Base-by-base conservation (phyloP, 2,329 filamentous ascomycete genomes). In the Ascochyta pisi region DNA sequence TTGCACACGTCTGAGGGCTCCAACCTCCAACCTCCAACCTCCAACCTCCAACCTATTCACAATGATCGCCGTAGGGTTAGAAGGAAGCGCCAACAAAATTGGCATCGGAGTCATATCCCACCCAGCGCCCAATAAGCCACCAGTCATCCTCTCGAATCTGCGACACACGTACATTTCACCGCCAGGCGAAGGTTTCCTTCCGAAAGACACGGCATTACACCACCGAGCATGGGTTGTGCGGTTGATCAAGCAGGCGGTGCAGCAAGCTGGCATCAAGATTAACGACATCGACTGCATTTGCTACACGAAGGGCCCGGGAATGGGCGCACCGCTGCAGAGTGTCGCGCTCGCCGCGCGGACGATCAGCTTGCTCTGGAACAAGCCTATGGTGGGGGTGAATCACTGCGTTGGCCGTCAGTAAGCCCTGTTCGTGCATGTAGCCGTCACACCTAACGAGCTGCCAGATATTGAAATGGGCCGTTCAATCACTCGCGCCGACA, bases 21-120 rank as follows among this genome's bases (percentile, higher is more conserved):
- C 26, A 37, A 48, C 35, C n/a, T n/a, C 15, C 15, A 49, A 53
- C 37, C 19, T 19, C 19, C 19, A 19, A 45, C 47, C 44, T 45
- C 34, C 58, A 76, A 57, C 34, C 19, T 3, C 19, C 19, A 19
- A 45, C 47, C 44, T 45, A 19, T 19, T 33, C 58, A 76, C 57
- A 47, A 87, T 87, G 81, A 88, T 90, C 65, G 84, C 87, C 27
- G 83, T 91, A 68, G 89, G 89, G 22, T 83, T 91, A 73, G 95
- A 99, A 82, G 94, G 95, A 76, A 96, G 92, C 54, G 95, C 95
- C 78, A 99, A 99, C 83, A 99, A 99, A 79, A 87, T 99, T 48
- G 95, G 94, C 65, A 89, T 98, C 55, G 95, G 95, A 70, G 82
- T 99, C 55, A 96, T 99, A 75, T 85, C 87, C 23, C 95, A 98